Evolutionary conservation across 768 basidiomycete genomes (phyloP).

Genomic region (Boletus rex-veris): DNA sequence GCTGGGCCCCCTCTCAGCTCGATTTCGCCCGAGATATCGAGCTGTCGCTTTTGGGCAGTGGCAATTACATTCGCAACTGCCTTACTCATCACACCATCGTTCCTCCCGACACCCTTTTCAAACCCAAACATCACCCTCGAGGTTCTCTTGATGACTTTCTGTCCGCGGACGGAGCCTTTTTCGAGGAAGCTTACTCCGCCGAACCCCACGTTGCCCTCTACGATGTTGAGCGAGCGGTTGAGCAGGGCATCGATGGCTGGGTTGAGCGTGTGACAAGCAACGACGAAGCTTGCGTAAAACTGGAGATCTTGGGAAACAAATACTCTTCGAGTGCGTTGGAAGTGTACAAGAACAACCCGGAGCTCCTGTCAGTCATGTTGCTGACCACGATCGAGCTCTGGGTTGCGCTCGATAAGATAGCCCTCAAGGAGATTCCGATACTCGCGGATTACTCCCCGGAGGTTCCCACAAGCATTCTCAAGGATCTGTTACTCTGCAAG

Average conservation of each 20-base stretch:
- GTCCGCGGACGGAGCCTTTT: slow-evolving; percentile 5
- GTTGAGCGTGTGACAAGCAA: slow-evolving; percentile 12
- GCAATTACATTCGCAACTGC: slow-evolving; percentile 25
- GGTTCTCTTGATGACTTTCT: slow-evolving; percentile 20
- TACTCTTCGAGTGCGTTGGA: slow-evolving; percentile 28
- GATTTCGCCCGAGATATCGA: slow-evolving; percentile 29
- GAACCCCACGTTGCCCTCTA: slow-evolving; percentile 24
- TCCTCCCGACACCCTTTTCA: not conserved
- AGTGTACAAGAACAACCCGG: slow-evolving; percentile 34
- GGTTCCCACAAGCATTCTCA: slow-evolving; percentile 24
- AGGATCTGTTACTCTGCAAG: slow-evolving; percentile 29
- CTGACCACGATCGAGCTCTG: slow-evolving; percentile 37
- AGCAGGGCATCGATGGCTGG: slow-evolving; percentile 35
- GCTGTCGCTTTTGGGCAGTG: slow-evolving; percentile 32
- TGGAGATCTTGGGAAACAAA: slow-evolving; percentile 23
- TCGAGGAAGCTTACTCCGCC: slow-evolving; percentile 1
- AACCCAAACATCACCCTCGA: not conserved
- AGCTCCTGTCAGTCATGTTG: slow-evolving; percentile 42
- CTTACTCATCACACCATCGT: not conserved
- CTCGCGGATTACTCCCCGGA: slow-evolving; percentile 34
- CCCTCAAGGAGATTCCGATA: slow-evolving; percentile 20
- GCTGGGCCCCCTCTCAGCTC: slow-evolving; percentile 31
- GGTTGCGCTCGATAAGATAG: slow-evolving; percentile 34
- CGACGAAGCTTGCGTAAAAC: slow-evolving; percentile 13
- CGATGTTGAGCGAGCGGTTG: slow-evolving; percentile 38